A percentile compares a stretch with the other conserved stretches of the same genome.
phyloP scores from a whole-genome alignment of 805 yeast species.

The Sugiyamaella chiloensis region DNA sequence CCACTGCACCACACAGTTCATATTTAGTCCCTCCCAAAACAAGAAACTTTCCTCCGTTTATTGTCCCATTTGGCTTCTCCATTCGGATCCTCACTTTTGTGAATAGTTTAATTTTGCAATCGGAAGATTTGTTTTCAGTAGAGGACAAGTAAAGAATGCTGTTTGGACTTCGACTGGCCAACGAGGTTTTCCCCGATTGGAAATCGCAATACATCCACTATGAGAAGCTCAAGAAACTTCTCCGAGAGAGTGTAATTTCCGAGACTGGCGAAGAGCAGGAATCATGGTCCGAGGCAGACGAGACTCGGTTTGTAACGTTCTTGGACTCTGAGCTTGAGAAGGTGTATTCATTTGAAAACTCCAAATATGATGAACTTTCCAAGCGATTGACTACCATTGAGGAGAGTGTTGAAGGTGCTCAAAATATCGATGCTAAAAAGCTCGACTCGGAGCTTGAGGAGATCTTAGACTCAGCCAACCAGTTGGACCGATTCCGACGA shows the following conservation, averaged over 20 bases:
- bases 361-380: slow-evolving; percentile 66
- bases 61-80: too few species aligned
- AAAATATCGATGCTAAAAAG: slow-evolving; percentile 51
- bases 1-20: too few species aligned
- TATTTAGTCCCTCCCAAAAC: too few species aligned
- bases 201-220: slow-evolving; percentile 83
- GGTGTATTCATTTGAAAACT: slow-evolving; percentile 80
- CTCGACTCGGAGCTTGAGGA: slow-evolving; percentile 74
- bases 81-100: too few species aligned
- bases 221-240: slow-evolving; percentile 79
- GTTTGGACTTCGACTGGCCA: slow-evolving; percentile 78
- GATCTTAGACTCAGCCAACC: slow-evolving; percentile 69
- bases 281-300: slow-evolving; percentile 76
- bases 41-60: too few species aligned
- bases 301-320: slow-evolving; percentile 72
- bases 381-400: slow-evolving; percentile 65
- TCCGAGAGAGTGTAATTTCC: slow-evolving; percentile 51
- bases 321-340: slow-evolving; percentile 87
- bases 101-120: neutral
- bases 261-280: slow-evolving; percentile 35
- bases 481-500: slow-evolving; percentile 85
- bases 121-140: neutral
- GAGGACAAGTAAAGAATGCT: slow-evolving; percentile 66
- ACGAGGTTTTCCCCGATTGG: slow-evolving; percentile 89
- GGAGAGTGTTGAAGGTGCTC: slow-evolving; percentile 44